phyloP scores from a whole-genome alignment of 2,329 filamentous ascomycete species.

The Nemania diffusa region DNA sequence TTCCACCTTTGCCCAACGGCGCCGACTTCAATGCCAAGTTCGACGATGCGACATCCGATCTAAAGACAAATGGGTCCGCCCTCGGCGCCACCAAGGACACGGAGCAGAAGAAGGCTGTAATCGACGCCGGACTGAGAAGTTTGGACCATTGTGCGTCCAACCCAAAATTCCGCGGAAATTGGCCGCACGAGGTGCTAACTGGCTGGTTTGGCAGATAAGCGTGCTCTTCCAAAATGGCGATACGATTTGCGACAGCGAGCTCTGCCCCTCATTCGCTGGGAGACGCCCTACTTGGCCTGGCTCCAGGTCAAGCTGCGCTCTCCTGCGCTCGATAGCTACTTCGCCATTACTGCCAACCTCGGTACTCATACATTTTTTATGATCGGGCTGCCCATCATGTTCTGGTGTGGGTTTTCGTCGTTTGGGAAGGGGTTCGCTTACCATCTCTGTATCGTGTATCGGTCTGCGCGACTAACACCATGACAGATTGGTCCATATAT shows the following conservation, averaged over 20 bases:
- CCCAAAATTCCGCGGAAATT: conserved; percentile 8
- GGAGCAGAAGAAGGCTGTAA: conserved; percentile 47
- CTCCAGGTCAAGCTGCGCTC: conserved; percentile 84
- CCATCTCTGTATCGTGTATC: conserved; percentile 18
- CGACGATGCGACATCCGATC: conserved; percentile 31
- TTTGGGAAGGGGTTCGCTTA: conserved; percentile 83
- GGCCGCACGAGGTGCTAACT: conserved; percentile 28
- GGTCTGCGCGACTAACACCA: conserved; percentile 29
- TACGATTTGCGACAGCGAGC: conserved; percentile 83
- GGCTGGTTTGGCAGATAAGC: conserved; percentile 70
- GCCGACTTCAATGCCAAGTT: conserved; percentile 42
- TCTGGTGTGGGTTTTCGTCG: conserved; percentile 91
- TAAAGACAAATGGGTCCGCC: conserved; percentile 6
- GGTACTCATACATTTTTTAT: conserved; percentile 99
- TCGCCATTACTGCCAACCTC: conserved; percentile 94
- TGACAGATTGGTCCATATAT: conserved; percentile 74
- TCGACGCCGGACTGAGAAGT: conserved; percentile 82
- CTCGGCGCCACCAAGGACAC: conserved; percentile 14
- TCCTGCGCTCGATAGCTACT: conserved; percentile 91
- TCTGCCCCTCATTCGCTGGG: conserved; percentile 89
- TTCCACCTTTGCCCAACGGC: conserved; percentile 48
- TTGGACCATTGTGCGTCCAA: conserved; percentile 75
- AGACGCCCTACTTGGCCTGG: conserved; percentile 92
- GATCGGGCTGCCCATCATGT: conserved; percentile 91
- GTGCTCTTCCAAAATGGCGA: conserved; percentile 86